Percentiles rank a stretch among this genome's conserved stretches.
These are phyloP conservation scores for Begonia peltatifolia DNA, from an alignment of 306 rosid species.

Conservation along the genomic window DNA sequence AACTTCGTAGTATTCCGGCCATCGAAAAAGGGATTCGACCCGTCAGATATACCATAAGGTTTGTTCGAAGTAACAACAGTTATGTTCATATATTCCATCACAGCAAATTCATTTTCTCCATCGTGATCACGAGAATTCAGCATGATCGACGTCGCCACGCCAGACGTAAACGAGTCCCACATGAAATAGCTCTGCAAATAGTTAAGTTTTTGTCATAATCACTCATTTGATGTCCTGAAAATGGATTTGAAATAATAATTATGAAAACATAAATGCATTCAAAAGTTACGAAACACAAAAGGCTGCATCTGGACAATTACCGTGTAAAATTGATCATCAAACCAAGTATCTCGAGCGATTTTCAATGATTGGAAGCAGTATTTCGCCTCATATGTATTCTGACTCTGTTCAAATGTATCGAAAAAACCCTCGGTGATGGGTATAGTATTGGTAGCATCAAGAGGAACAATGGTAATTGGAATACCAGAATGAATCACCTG, in stretches of 20 bases:
- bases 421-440: conserved; percentile 55
- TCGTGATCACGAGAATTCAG: conserved; percentile 26
- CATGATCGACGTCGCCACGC: conserved; percentile 76
- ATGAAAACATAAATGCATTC: not conserved
- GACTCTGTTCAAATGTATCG: conserved; percentile 45
- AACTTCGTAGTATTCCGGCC: conserved; percentile 45
- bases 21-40: conserved; percentile 75
- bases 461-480: conserved; percentile 81
- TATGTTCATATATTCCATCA: conserved; percentile 74
- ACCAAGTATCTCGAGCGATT: conserved; percentile 70
- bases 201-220: conserved; percentile 7
- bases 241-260: conserved; percentile 1
- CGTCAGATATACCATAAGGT: conserved; percentile 70
- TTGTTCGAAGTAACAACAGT: conserved; percentile 75
- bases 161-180: conserved; percentile 88
- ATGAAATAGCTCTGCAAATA: conserved; percentile 62
- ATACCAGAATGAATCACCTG: conserved; percentile 92
- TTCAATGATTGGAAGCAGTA: conserved; percentile 73
- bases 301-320: conserved; percentile 21
- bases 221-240: conserved; percentile 10
- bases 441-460: conserved; percentile 87
- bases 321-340: conserved; percentile 42
- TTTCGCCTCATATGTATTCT: conserved; percentile 58
- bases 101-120: conserved; percentile 76
- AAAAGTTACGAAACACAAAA: not conserved